A percentile compares a stretch with the other conserved stretches of the same genome.
Evolutionary conservation across 306 rosid species (phyloP).

Genomic region (Senna siamea): DNA sequence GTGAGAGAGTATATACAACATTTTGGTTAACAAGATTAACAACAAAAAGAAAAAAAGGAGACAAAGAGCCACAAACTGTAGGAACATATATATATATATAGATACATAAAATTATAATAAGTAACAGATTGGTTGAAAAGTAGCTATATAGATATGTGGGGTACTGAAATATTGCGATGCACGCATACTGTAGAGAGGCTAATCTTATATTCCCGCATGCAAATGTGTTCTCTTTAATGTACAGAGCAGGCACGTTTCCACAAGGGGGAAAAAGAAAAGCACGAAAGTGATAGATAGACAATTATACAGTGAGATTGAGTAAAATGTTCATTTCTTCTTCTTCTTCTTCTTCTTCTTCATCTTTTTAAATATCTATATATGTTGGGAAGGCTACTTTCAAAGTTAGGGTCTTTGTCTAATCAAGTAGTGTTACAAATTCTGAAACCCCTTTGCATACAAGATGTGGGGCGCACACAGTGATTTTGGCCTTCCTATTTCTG

Average conservation of each 20-base stretch:
- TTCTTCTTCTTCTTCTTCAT: constrained; percentile 27
- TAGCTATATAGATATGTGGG: background rate
- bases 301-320: background rate
- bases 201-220: constrained; percentile 92
- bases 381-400: no score
- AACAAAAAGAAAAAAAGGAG: constrained; percentile 2
- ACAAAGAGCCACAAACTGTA: background rate
- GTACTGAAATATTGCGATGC: constrained; percentile 50
- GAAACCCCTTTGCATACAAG: constrained; percentile 35
- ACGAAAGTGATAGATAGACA: constrained; percentile 39
- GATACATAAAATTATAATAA: background rate
- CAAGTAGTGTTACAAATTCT: constrained; percentile 41
- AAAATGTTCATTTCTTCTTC: no score
- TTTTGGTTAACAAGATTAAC: background rate
- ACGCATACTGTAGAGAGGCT: constrained; percentile 57
- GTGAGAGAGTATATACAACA: constrained; percentile 38
- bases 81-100: background rate
- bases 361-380: no score
- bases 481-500: constrained; percentile 36
- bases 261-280: constrained; percentile 42
- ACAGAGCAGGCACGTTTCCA: constrained; percentile 76
- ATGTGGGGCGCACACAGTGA: constrained; percentile 48
- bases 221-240: constrained; percentile 56
- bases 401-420: constrained; percentile 51
- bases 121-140: constrained; percentile 27